Percentiles rank a stretch among this genome's conserved stretches.
Conservation (phyloP, 495 filamentous ascomycete genomes). For the Xylaria bambusicola region DNA sequence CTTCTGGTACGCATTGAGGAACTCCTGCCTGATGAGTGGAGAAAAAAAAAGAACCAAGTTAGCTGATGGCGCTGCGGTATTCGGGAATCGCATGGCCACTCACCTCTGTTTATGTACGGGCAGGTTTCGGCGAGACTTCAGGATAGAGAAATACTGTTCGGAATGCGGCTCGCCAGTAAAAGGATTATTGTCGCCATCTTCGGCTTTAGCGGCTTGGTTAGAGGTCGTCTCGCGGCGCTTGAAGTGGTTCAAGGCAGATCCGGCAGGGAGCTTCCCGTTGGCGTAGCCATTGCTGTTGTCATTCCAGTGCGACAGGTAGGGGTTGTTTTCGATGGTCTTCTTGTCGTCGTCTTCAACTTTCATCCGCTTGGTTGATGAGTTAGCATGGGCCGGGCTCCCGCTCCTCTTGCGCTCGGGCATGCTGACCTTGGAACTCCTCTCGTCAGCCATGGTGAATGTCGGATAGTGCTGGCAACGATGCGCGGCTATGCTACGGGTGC, state of each 20-base stretch:
- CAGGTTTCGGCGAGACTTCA: slow-evolving; percentile 78
- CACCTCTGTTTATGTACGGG: slow-evolving; percentile 89
- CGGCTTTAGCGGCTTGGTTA: slow-evolving; percentile 66
- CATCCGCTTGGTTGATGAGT: slow-evolving; percentile 29
- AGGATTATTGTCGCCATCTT: slow-evolving; percentile 82
- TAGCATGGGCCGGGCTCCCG: slow-evolving; percentile 21
- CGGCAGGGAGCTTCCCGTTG: slow-evolving; percentile 38
- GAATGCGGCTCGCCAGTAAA: slow-evolving; percentile 79
- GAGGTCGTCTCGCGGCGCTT: slow-evolving; percentile 82
- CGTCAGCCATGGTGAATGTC: slow-evolving; percentile 16
- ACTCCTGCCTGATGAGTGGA: slow-evolving; percentile 72
- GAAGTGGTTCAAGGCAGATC: slow-evolving; percentile 62
- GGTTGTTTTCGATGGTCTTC: slow-evolving; percentile 57
- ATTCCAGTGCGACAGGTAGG: slow-evolving; percentile 91
- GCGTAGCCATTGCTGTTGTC: slow-evolving; percentile 46
- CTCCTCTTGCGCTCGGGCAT: slow-evolving; percentile 26
- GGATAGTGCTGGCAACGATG: background rate
- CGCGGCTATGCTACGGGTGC: too few relatives aligned
- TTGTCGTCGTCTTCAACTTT: slow-evolving; percentile 37
- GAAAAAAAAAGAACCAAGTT: background rate
- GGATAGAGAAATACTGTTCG: slow-evolving; percentile 81
- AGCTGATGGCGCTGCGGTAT: background rate
- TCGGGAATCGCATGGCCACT: slow-evolving; percentile 22
- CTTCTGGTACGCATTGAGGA: slow-evolving; percentile 86
- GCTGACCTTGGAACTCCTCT: slow-evolving; percentile 17